These are phyloP conservation scores for Xerophyta viscosa DNA, from an alignment of 106 monocot species.

Conservation along the genomic window DNA sequence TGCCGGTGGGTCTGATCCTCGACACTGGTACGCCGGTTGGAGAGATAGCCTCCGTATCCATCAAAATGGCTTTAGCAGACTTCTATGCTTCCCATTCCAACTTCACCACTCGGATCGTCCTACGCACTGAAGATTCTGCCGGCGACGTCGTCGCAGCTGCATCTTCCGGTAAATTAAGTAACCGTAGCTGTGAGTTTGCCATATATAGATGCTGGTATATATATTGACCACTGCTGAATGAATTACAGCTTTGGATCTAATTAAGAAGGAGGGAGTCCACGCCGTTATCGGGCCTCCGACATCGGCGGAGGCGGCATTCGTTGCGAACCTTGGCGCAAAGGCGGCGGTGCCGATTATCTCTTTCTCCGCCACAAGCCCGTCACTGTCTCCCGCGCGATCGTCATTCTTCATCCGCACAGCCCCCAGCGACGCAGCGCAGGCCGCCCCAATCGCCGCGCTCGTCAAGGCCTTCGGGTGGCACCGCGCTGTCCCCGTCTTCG, in stretches of 20 bases:
- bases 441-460: conserved; percentile 10
- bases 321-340: conserved; percentile 4
- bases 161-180: background rate
- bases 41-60: conserved; percentile 11
- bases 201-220: background rate
- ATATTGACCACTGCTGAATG: background rate
- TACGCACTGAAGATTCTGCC: conserved; percentile 14
- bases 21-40: background rate
- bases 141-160: background rate
- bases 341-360: conserved; percentile 14
- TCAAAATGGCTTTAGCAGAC: conserved; percentile 36
- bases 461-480: conserved; percentile 14
- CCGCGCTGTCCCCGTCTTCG: conserved; percentile 15
- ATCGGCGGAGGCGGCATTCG: conserved; percentile 7
- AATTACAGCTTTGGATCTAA: conserved; percentile 5
- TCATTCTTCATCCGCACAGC: conserved; percentile 15
- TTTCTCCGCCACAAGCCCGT: conserved; percentile 18
- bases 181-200: too few species aligned
- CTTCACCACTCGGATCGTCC: conserved; percentile 27
- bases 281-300: conserved; percentile 8
- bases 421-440: conserved; percentile 4
- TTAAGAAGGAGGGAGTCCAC: background rate
- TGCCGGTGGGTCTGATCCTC: background rate
- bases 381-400: background rate
- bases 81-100: conserved; percentile 29